phyloP scores from a whole-genome alignment of 306 rosid genomes.

The Ammopiptanthus mongolicus region DNA sequence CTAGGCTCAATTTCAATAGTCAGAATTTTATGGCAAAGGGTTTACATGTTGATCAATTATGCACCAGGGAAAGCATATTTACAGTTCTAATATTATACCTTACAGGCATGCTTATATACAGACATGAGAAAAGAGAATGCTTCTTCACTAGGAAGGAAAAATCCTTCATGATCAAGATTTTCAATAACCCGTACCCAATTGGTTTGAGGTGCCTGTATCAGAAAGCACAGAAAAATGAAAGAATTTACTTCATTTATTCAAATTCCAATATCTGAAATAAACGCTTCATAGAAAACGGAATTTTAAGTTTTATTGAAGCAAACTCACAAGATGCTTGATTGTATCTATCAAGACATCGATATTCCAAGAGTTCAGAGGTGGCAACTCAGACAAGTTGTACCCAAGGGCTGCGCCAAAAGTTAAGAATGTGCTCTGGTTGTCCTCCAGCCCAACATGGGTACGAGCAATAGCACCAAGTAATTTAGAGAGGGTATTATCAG shows the following conservation, averaged over 20 bases:
- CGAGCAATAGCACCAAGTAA: constrained; percentile 80
- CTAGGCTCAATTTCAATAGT: constrained; percentile 25
- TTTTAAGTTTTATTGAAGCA: neutral
- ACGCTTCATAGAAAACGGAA: neutral
- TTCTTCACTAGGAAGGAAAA: constrained; percentile 83
- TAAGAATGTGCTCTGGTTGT: constrained; percentile 63
- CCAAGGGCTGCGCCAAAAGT: constrained; percentile 73
- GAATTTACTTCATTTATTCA: neutral
- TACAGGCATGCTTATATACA: constrained; percentile 59
- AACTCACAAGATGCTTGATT: constrained; percentile 71
- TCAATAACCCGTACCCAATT: constrained; percentile 80
- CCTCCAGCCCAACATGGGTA: constrained; percentile 79
- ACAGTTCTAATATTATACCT: constrained; percentile 49
- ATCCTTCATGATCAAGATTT: constrained; percentile 93
- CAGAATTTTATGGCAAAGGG: neutral
- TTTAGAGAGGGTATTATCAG: constrained; percentile 67
- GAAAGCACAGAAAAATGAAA: constrained; percentile 12
- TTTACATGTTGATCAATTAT: neutral
- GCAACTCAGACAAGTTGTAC: constrained; percentile 59
- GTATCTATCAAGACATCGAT: constrained; percentile 86
- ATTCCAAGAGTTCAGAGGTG: constrained; percentile 79
- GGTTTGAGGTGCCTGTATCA: constrained; percentile 75
- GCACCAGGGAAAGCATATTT: neutral
- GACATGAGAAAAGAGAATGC: constrained; percentile 89
- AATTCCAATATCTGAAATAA: constrained; percentile 1